Conservation (phyloP, 805 yeast genomes). For the Gaillardinia entomophila region DNA sequence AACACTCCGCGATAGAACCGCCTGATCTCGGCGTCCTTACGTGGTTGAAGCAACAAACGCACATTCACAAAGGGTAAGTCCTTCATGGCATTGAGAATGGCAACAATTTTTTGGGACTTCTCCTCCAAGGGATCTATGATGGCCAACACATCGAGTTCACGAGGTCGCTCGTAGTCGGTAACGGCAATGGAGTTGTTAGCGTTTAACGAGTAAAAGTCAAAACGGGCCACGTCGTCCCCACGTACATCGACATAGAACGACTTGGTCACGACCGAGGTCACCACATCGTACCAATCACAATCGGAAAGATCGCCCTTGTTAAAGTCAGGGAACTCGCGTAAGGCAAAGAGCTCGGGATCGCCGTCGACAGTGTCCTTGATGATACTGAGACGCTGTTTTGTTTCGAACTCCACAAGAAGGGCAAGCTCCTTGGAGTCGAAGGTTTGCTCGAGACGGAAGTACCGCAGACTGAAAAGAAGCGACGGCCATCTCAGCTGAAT, state of each 20-base stretch:
- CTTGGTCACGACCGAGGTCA: conserved; percentile 38
- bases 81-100: conserved; percentile 37
- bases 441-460: conserved; percentile 26
- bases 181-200: conserved; percentile 21
- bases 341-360: conserved; percentile 19
- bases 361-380: conserved; percentile 22
- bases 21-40: conserved; percentile 40
- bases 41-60: conserved; percentile 56
- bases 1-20: conserved; percentile 53
- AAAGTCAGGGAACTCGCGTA: conserved; percentile 12
- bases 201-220: conserved; percentile 35
- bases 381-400: conserved; percentile 34
- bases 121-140: conserved; percentile 72
- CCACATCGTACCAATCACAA: conserved; percentile 44
- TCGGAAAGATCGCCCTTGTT: conserved; percentile 2
- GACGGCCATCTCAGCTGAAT: conserved; percentile 31
- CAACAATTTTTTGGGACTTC: conserved; percentile 54
- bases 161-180: conserved; percentile 13
- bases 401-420: conserved; percentile 42
- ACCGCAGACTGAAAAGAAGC: conserved; percentile 52
- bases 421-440: conserved; percentile 22
- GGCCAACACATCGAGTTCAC: conserved; percentile 50
- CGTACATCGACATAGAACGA: conserved; percentile 40
- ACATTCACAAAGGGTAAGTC: conserved; percentile 47
- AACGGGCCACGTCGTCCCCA: conserved; percentile 39